phyloP scores from a whole-genome alignment of 1,284 basidiomycete species.

The Cryptococcus sp. region DNA sequence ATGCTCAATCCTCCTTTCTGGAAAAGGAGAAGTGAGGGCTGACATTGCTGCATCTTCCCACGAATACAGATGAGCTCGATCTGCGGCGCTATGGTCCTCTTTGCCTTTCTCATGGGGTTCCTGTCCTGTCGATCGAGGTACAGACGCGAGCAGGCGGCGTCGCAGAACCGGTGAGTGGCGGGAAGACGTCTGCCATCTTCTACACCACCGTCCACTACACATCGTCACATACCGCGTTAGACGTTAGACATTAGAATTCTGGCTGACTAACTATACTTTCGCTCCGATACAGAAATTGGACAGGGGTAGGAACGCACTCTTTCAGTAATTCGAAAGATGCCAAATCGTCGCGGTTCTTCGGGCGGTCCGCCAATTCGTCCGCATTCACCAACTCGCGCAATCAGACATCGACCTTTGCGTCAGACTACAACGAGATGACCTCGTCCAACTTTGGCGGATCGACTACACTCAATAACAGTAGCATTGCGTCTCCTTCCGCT shows the following conservation, averaged over 20 bases:
- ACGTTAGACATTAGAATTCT: not conserved
- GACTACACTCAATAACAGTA: conserved; percentile 1
- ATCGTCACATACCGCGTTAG: too few species aligned
- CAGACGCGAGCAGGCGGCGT: conserved; percentile 21
- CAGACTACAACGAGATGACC: conserved; percentile 19
- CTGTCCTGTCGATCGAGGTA: conserved; percentile 27
- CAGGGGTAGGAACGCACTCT: conserved; percentile 26
- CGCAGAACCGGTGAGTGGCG: conserved; percentile 26
- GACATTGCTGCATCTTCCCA: not conserved
- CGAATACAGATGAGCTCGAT: conserved; percentile 37
- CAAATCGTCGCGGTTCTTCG: conserved; percentile 15
- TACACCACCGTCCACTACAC: not conserved
- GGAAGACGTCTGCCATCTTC: not conserved
- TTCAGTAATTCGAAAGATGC: conserved; percentile 10
- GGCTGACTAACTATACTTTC: not conserved
- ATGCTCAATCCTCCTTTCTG: not conserved
- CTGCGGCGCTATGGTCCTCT: conserved; percentile 27
- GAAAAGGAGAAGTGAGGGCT: too few species aligned
- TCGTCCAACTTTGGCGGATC: conserved; percentile 22
- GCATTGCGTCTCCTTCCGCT: not conserved
- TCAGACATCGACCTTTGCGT: conserved; percentile 14
- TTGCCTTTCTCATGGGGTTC: conserved; percentile 32
- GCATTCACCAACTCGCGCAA: conserved; percentile 10
- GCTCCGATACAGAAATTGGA: conserved; percentile 28
- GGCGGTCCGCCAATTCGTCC: conserved; percentile 6